These are phyloP conservation scores for Geosmithia morbida DNA, from an alignment of 2,329 filamentous ascomycete genomes.

Conservation along the genomic window DNA sequence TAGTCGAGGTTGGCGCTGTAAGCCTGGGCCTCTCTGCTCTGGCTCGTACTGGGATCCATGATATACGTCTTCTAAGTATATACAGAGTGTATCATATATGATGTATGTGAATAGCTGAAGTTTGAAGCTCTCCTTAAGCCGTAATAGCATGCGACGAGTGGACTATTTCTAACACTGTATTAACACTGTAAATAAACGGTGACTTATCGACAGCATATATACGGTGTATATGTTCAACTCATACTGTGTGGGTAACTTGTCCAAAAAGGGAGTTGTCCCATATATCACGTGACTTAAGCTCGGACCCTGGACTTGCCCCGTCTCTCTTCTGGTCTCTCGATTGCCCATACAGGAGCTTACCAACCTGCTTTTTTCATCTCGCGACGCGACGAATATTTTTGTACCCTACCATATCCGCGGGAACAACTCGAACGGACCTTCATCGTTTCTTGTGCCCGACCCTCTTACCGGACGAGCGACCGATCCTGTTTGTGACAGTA, in stretches of 20 bases:
- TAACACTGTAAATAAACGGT: background rate
- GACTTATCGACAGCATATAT: no score
- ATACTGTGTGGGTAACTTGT: background rate
- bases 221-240: background rate
- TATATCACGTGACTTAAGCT: background rate
- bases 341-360: background rate
- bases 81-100: no score
- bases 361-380: constrained; percentile 1
- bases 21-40: constrained; percentile 8
- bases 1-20: constrained; percentile 42
- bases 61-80: background rate
- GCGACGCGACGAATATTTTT: background rate
- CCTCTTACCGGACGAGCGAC: background rate
- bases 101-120: no score
- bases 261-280: background rate
- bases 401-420: background rate
- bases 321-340: background rate
- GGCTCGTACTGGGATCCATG: background rate
- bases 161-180: background rate
- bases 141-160: background rate
- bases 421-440: background rate
- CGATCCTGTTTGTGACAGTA: background rate
- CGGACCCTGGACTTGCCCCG: background rate
- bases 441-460: background rate
- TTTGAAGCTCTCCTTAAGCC: no score